Percentiles rank a stretch among this genome's conserved stretches.
Evolutionary conservation across 208 protist species (phyloP).

Genomic region (Crithidia mellificae): DNA sequence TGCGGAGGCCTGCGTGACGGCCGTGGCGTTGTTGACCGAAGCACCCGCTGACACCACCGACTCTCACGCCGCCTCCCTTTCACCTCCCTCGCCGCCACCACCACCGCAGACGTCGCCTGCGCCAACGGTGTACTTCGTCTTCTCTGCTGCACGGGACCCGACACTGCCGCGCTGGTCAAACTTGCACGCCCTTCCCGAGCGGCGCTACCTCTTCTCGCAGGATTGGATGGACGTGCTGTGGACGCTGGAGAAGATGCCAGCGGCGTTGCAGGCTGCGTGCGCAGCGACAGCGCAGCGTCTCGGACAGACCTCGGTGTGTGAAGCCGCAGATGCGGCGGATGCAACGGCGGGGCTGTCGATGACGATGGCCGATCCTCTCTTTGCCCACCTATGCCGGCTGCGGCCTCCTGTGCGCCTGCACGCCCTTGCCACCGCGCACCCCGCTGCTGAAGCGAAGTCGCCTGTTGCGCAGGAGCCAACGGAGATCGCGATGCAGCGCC

Average conservation of each 20-base stretch:
- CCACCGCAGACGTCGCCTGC: neutral
- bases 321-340: neutral
- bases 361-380: constrained; percentile 34
- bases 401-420: constrained; percentile 43
- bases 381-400: constrained; percentile 41
- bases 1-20: neutral
- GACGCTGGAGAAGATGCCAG: constrained; percentile 47
- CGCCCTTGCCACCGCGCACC: constrained; percentile 14
- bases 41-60: neutral
- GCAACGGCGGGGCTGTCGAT: neutral
- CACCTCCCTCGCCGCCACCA: no score
- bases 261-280: constrained; percentile 11
- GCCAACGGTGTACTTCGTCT: constrained; percentile 26
- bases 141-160: constrained; percentile 29
- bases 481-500: constrained; percentile 3
- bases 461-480: neutral
- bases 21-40: constrained; percentile 4
- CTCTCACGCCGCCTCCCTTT: no score
- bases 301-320: neutral
- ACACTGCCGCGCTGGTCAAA: constrained; percentile 35
- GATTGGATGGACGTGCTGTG: constrained; percentile 57
- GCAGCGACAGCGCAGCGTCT: neutral
- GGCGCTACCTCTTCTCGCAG: constrained; percentile 41
- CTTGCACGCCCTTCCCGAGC: constrained; percentile 30
- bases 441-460: neutral